A percentile compares a stretch with the other conserved stretches of the same genome.
These are phyloP conservation scores for Kodamaea fukazawae DNA, from an alignment of 805 yeast genomes.

Conservation along the genomic window DNA sequence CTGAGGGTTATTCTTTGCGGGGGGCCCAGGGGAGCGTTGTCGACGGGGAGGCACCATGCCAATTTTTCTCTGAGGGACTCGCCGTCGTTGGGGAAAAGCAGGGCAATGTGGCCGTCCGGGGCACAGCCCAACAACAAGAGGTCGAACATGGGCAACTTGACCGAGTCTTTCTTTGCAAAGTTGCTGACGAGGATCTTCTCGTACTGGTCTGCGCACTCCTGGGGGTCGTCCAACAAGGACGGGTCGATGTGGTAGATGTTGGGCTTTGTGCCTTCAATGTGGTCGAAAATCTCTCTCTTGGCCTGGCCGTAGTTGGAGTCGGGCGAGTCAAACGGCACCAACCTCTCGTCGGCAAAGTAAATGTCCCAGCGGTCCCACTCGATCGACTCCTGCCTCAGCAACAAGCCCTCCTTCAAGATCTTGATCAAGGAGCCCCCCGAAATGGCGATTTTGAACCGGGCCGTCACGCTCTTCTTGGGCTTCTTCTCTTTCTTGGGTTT, in stretches of 20 bases:
- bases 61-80: slow-evolving; percentile 82
- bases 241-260: slow-evolving; percentile 82
- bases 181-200: slow-evolving; percentile 83
- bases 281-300: slow-evolving; percentile 76
- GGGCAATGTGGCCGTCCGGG: slow-evolving; percentile 97
- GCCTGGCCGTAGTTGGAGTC: slow-evolving; percentile 91
- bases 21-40: slow-evolving; percentile 89
- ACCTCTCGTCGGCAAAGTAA: slow-evolving; percentile 93
- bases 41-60: slow-evolving; percentile 95
- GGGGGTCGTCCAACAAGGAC: slow-evolving; percentile 68
- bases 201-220: slow-evolving; percentile 91
- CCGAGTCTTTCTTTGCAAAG: slow-evolving; percentile 95
- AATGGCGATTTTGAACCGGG: slow-evolving; percentile 83
- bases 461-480: slow-evolving; percentile 55
- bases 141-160: slow-evolving; percentile 93
- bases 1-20: slow-evolving; percentile 82
- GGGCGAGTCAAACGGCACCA: slow-evolving; percentile 79
- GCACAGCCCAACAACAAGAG: slow-evolving; percentile 92
- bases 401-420: slow-evolving; percentile 81
- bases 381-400: slow-evolving; percentile 65
- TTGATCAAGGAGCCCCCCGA: slow-evolving; percentile 91
- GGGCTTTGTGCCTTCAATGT: slow-evolving; percentile 58
- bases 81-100: slow-evolving; percentile 87
- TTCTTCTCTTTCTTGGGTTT: slow-evolving; percentile 30
- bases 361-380: slow-evolving; percentile 95